phyloP scores from a whole-genome alignment of 352 stramenopile species.

The Phytophthora palmivora region DNA sequence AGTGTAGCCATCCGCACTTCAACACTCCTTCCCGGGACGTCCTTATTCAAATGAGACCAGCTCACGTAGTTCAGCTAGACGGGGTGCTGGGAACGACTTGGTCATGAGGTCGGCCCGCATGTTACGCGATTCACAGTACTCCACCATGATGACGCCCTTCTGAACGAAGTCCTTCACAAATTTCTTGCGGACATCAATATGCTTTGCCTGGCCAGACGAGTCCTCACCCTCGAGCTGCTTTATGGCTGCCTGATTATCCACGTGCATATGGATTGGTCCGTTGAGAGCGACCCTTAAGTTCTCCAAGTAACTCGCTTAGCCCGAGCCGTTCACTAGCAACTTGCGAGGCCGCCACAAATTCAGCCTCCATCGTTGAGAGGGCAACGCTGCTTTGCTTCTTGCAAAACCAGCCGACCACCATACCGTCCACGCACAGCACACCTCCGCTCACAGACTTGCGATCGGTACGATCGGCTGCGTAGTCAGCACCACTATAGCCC shows the following conservation, averaged over 20 bases:
- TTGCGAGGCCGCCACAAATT: slow-evolving; percentile 5
- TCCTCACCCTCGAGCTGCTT: slow-evolving; percentile 17
- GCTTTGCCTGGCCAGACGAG: slow-evolving; percentile 6
- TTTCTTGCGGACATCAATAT: slow-evolving; percentile 20
- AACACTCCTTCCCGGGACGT: too few species aligned
- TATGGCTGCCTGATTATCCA: slow-evolving; percentile 31
- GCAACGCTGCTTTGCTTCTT: not conserved
- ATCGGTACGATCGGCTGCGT: too few species aligned
- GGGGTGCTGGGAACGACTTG: slow-evolving; percentile 12
- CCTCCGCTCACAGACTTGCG: too few species aligned
- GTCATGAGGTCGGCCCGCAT: slow-evolving; percentile 24
- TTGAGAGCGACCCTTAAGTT: not conserved
- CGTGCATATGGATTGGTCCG: not conserved
- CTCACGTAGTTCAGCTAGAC: slow-evolving; percentile 10
- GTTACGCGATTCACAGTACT: slow-evolving; percentile 14
- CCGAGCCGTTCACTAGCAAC: slow-evolving; percentile 8
- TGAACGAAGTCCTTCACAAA: slow-evolving; percentile 16
- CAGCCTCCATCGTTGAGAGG: not conserved
- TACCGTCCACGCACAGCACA: too few species aligned
- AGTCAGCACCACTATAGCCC: too few species aligned
- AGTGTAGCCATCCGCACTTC: too few species aligned
- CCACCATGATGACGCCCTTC: slow-evolving; percentile 5
- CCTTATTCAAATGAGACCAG: too few species aligned
- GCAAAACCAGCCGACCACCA: too few species aligned
- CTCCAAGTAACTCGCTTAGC: slow-evolving; percentile 1